Evolutionary conservation across 2,329 filamentous ascomycete species (phyloP).

Genomic region (Thelonectria discophora): DNA sequence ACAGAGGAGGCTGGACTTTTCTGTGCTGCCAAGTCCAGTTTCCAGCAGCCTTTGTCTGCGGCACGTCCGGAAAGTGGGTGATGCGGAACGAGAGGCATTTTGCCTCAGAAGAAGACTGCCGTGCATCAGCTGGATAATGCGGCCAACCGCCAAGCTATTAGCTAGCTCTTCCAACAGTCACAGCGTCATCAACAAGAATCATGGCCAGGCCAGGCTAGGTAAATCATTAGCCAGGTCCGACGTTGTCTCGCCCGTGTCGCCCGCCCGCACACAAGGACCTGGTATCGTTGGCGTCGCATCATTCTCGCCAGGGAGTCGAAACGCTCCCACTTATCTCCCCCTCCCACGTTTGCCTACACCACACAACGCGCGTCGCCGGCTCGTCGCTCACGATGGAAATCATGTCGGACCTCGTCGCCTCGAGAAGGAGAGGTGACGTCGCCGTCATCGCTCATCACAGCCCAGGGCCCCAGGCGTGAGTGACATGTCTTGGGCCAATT

Average conservation of each 20-base stretch:
- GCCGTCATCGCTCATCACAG: neutral
- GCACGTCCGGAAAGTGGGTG: slow-evolving; percentile 21
- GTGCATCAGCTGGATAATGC: slow-evolving; percentile 12
- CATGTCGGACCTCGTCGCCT: neutral
- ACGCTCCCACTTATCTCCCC: slow-evolving; percentile 14
- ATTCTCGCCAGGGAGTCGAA: slow-evolving; percentile 17
- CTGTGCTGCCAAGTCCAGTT: neutral
- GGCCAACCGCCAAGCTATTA: slow-evolving; percentile 20
- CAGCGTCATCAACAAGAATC: slow-evolving; percentile 13
- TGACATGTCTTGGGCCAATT: slow-evolving; percentile 9
- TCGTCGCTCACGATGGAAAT: slow-evolving; percentile 10
- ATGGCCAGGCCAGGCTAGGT: slow-evolving; percentile 14
- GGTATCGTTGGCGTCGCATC: slow-evolving; percentile 17
- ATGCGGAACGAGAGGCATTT: slow-evolving; percentile 10
- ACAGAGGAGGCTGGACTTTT: slow-evolving; percentile 12
- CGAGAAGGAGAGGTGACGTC: slow-evolving; percentile 6
- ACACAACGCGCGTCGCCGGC: slow-evolving; percentile 21
- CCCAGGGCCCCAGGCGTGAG: slow-evolving; percentile 1
- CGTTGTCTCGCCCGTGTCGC: slow-evolving; percentile 13
- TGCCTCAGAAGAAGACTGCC: slow-evolving; percentile 13
- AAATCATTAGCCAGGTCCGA: slow-evolving; percentile 14
- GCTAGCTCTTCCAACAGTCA: slow-evolving; percentile 18
- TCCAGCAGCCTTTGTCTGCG: neutral
- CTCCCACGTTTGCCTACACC: slow-evolving; percentile 19
- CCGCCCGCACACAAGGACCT: slow-evolving; percentile 6